Evolutionary conservation across 176 grass and related monocot genomes (phyloP), one percentile per base, ranked within the genome.

Genomic region (Saccharum officinarum): DNA sequence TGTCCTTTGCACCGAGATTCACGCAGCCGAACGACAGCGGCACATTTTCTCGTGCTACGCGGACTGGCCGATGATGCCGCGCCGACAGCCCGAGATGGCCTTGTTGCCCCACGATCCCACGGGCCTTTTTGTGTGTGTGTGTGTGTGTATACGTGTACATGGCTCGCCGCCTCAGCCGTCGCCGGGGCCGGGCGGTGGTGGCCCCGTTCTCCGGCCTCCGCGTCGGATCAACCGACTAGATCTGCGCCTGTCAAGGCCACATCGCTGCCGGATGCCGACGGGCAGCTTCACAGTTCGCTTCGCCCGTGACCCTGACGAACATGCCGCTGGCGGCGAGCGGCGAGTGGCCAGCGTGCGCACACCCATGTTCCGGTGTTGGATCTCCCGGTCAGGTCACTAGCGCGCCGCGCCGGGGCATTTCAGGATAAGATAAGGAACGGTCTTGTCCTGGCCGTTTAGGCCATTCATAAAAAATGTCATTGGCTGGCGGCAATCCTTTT

Each of bases 351-450:
- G 30, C 31, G 73, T 12, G 70, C 36, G 8, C 83, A 15, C 7
- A 11, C 73, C 88, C 88, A 86, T 83, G 88, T 83, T 86, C 84
- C 12, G 3, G 61, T 79, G 88, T 13, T 90, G 84, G 88, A 57
- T 83, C 77, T 78, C 73, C 73, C 7, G 42, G 73, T 83, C 74
- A 52, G 30, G 62, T 20, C 88, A 73, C 73, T 86, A 25, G 46
- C 15, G 34, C 26, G 36, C 36, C 36, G 36, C 5, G 31, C 34
- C 10, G 6, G 26, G 41, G 67, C 30, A 16, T 18, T 11, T 69
- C 16, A 2, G 22, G 72, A 81, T 55, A 54, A 76, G 71, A 69
- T 33, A 39, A 47, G 15, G 23, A 3, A n/a, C 9, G 59, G 40
- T 68, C 47, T 75, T 83, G 82, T 84, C 76, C n/a, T 68, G 68